A percentile compares a stretch with the other conserved stretches of the same genome.
phyloP scores from a whole-genome alignment of 306 rosid genomes.

The Parietaria judaica region DNA sequence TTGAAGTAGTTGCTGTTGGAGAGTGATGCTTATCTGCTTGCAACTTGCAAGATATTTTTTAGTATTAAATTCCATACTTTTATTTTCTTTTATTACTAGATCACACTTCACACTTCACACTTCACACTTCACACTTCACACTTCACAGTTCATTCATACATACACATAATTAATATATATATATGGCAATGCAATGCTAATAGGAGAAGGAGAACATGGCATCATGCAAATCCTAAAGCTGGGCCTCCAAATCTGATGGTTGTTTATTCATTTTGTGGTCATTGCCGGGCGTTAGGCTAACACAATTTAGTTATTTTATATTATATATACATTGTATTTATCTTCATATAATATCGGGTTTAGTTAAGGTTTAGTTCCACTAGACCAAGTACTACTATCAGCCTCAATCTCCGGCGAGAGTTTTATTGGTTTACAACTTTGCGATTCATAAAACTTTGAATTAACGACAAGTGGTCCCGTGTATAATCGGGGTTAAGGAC shows the following conservation, averaged over 20 bases:
- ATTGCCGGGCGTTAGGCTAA: conserved; percentile 2
- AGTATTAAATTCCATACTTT: neutral
- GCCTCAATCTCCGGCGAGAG: too few relatives aligned
- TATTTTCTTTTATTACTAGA: neutral
- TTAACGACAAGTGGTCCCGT: too few relatives aligned
- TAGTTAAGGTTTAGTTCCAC: too few relatives aligned
- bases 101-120: too few relatives aligned
- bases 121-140: too few relatives aligned
- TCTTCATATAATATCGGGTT: neutral
- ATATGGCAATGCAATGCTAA: neutral
- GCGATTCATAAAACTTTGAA: too few relatives aligned
- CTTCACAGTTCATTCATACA: too few relatives aligned
- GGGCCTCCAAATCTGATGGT: neutral
- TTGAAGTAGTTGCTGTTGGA: too few relatives aligned
- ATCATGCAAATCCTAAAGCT: neutral
- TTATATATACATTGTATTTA: neutral
- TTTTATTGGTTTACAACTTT: too few relatives aligned
- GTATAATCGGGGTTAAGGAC: too few relatives aligned
- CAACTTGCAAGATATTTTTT: neutral
- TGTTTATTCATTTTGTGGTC: neutral
- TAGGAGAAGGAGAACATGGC: neutral
- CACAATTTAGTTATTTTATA: neutral
- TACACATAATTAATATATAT: neutral
- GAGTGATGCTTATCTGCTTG: neutral
- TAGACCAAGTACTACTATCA: too few relatives aligned